These are phyloP conservation scores for Aspergillus felis DNA, from an alignment of 2,329 filamentous ascomycete genomes.

Conservation along the genomic window DNA sequence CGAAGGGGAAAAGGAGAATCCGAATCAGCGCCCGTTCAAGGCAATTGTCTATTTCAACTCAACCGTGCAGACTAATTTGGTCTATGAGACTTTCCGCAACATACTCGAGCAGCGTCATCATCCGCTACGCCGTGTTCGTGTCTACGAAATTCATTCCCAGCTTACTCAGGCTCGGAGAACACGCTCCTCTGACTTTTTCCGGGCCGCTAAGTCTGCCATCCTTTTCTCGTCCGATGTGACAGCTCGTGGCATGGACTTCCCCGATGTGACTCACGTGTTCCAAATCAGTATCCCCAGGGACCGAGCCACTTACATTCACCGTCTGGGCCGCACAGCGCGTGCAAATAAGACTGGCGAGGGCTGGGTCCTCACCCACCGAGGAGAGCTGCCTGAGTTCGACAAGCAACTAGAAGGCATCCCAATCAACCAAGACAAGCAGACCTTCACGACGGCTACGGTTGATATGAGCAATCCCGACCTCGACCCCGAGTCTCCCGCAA, in stretches of 20 bases:
- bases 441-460: constrained; percentile 12
- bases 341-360: constrained; percentile 62
- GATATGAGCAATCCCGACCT: constrained; percentile 7
- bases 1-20: constrained; percentile 37
- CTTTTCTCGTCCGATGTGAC: constrained; percentile 77
- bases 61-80: constrained; percentile 67
- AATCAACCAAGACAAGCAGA: constrained; percentile 43
- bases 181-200: constrained; percentile 67
- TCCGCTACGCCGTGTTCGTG: constrained; percentile 29
- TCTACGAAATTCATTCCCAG: constrained; percentile 71
- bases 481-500: constrained; percentile 7
- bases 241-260: constrained; percentile 79
- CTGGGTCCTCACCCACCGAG: constrained; percentile 54
- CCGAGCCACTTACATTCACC: constrained; percentile 71
- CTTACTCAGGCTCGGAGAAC: constrained; percentile 69
- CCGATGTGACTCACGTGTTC: constrained; percentile 73
- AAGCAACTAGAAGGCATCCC: constrained; percentile 51
- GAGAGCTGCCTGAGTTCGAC: constrained; percentile 49
- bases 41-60: constrained; percentile 91
- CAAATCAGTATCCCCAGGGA: constrained; percentile 64
- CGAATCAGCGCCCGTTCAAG: constrained; percentile 68
- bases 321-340: constrained; percentile 69
- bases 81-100: constrained; percentile 55
- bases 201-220: constrained; percentile 57
- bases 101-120: constrained; percentile 36